Evolutionary conservation across 1,284 basidiomycete genomes (phyloP), one percentile per base, ranked within the genome.

Genomic region (Prillingera fragicola): DNA sequence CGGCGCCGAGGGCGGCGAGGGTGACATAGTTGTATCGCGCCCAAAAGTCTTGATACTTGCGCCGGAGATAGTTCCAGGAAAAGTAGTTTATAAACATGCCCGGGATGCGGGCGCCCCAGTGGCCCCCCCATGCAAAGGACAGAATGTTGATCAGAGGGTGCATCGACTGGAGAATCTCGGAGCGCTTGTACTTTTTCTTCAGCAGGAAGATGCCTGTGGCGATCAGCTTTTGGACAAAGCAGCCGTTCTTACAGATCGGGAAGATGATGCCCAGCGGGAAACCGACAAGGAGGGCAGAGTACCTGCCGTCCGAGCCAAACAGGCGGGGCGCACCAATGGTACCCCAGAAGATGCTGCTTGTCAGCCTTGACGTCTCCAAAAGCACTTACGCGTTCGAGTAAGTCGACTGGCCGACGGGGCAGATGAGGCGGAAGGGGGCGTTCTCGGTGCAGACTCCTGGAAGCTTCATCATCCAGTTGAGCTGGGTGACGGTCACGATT

Each of bases 291-390:
- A 87, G 33, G 10, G 83, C 62, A 12, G 77, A 73, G 55, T 77
- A 67, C 73, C 73, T 82, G 80, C 53, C 67, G 26, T 81, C 84
- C 3, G 73, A 59, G 44, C 80, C 80, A 74, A 90, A 89, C 28
- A 88, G 64, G 28, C 84, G 79, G 35, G 67, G 55, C 4, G 87
- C 84, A 21, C 86, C 84, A 45, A 90, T 79, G 14, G 80, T 84
- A 50, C 87, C 86, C 82, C 84, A 90, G 52, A 89, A 75, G 48
- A 88, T 70, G 0, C 8, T 9, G 9, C 29, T 13, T 31, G 6
- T 6, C n/a, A n/a, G 9, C 33, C 41, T 23, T 15, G 13, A 9
- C 17, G 26, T 19, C 17, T 9, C 10, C 21, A 26, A 13, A 23
- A 27, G 38, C 12, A 31, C 26, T n/a, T 31, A 8, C n/a, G n/a